These are phyloP conservation scores for Dioscorea alata DNA, from an alignment of 106 monocot species.

Conservation along the genomic window DNA sequence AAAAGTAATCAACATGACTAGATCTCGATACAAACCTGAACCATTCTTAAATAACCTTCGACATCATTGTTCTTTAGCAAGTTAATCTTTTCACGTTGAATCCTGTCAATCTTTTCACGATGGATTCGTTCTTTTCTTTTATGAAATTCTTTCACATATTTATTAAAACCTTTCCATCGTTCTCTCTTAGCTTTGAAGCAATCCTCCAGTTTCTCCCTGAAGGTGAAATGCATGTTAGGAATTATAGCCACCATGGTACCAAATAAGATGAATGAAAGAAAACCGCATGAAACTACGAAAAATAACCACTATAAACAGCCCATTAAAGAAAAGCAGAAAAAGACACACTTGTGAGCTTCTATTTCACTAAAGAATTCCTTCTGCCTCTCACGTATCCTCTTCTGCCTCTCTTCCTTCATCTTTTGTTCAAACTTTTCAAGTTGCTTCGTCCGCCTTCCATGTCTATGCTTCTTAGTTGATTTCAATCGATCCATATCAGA, in stretches of 20 bases:
- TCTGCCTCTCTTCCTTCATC: slow-evolving; percentile 99
- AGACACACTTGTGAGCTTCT: slow-evolving; percentile 69
- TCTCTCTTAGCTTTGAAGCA: slow-evolving; percentile 84
- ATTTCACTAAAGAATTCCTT: slow-evolving; percentile 99
- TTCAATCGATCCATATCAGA: slow-evolving; percentile 80
- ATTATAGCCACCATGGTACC: too few relatives aligned
- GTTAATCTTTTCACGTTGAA: slow-evolving; percentile 98
- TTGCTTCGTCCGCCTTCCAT: slow-evolving; percentile 91
- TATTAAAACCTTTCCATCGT: slow-evolving; percentile 79
- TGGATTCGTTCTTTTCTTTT: slow-evolving; percentile 90
- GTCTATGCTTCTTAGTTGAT: slow-evolving; percentile 82
- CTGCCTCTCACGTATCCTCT: slow-evolving; percentile 84
- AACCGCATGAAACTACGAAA: too few relatives aligned
- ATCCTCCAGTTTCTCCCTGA: slow-evolving; percentile 93
- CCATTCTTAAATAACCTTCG: slow-evolving; percentile 98
- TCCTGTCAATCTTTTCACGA: slow-evolving; percentile 93
- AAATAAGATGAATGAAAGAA: too few relatives aligned
- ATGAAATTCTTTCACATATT: slow-evolving; percentile 86
- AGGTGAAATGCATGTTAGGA: slow-evolving; percentile 7
- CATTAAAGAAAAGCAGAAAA: background rate
- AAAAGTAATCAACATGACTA: slow-evolving; percentile 5
- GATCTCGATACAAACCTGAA: slow-evolving; percentile 55
- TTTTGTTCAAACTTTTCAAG: slow-evolving; percentile 94
- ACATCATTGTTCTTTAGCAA: slow-evolving; percentile 99
- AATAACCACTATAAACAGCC: too few relatives aligned